These are phyloP conservation scores for Epichloe gansuensis DNA, from an alignment of 2,329 filamentous ascomycete genomes.

Conservation along the genomic window DNA sequence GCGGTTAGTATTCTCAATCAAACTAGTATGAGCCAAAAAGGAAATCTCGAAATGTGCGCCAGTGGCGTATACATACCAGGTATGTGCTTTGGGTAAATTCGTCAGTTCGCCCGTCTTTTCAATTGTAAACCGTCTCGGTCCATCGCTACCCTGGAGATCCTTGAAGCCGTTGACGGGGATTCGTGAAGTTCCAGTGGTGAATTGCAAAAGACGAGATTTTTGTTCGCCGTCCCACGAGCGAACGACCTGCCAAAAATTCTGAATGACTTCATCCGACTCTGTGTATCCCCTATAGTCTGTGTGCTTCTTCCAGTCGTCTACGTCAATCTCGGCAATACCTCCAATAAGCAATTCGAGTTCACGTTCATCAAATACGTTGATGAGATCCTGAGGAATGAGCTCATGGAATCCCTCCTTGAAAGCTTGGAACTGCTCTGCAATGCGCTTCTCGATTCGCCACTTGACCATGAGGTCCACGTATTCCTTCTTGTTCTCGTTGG, in stretches of 20 bases:
- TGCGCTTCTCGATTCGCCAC: slow-evolving; percentile 98
- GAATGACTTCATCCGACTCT: slow-evolving; percentile 91
- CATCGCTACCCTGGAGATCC: slow-evolving; percentile 93
- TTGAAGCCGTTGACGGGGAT: slow-evolving; percentile 99
- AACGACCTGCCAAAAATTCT: slow-evolving; percentile 98
- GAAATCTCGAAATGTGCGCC: too few relatives aligned
- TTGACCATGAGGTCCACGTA: slow-evolving; percentile 98
- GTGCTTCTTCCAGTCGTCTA: slow-evolving; percentile 99
- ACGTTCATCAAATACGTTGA: slow-evolving; percentile 97
- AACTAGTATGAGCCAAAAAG: not conserved
- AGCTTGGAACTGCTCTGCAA: slow-evolving; percentile 95
- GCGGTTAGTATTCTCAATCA: slow-evolving; percentile 11
- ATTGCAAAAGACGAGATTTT: slow-evolving; percentile 90
- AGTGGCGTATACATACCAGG: slow-evolving; percentile 57
- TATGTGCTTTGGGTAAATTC: slow-evolving; percentile 93
- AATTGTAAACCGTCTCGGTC: slow-evolving; percentile 89
- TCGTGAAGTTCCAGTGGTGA: slow-evolving; percentile 92
- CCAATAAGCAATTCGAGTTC: slow-evolving; percentile 94
- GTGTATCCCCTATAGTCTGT: slow-evolving; percentile 98
- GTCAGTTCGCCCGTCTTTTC: slow-evolving; percentile 89
- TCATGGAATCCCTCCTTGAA: slow-evolving; percentile 98
- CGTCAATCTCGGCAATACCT: slow-evolving; percentile 98
- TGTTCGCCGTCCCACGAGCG: slow-evolving; percentile 96
- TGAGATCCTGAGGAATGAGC: slow-evolving; percentile 87
- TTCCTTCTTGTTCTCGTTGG: slow-evolving; percentile 97